A percentile compares a stretch with the other conserved stretches of the same genome.
phyloP scores from a whole-genome alignment of 768 basidiomycete species.

The Pleurotus sapidus region DNA sequence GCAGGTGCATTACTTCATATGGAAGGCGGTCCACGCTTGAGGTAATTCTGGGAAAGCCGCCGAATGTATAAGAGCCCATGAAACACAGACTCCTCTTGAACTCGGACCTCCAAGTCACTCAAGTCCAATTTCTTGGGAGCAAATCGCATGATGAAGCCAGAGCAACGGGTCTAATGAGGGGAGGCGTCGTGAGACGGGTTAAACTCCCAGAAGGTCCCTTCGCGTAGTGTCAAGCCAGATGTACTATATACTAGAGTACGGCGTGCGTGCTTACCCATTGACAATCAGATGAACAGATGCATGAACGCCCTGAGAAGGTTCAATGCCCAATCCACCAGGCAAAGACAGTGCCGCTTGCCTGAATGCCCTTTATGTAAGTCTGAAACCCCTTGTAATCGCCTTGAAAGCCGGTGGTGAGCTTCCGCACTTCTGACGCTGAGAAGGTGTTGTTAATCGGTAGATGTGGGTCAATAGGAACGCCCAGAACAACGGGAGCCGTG shows the following conservation, averaged over 20 bases:
- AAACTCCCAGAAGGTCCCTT: conserved; percentile 26
- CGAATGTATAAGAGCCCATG: too few species aligned
- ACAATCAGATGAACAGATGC: conserved; percentile 25
- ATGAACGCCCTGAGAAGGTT: conserved; percentile 26
- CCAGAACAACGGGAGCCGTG: conserved; percentile 4
- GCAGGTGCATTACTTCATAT: too few species aligned
- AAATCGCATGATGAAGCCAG: conserved; percentile 13
- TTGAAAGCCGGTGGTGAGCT: conserved; percentile 20
- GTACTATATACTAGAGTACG: background rate
- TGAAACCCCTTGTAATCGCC: conserved; percentile 31
- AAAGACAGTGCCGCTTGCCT: conserved; percentile 15
- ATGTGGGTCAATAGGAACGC: conserved; percentile 14
- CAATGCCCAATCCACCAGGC: background rate
- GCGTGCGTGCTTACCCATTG: conserved; percentile 20
- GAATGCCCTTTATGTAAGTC: conserved; percentile 20
- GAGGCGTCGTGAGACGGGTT: too few species aligned
- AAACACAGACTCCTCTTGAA: too few species aligned
- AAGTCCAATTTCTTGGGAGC: background rate
- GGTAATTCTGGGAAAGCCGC: too few species aligned
- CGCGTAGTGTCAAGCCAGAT: too few species aligned
- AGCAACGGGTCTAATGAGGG: conserved; percentile 22
- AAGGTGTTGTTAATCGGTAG: conserved; percentile 24
- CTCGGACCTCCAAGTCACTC: too few species aligned
- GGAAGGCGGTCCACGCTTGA: too few species aligned
- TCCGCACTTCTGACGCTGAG: conserved; percentile 16